phyloP scores from a whole-genome alignment of 495 filamentous ascomycete genomes.

The Hypoxylon rickii region DNA sequence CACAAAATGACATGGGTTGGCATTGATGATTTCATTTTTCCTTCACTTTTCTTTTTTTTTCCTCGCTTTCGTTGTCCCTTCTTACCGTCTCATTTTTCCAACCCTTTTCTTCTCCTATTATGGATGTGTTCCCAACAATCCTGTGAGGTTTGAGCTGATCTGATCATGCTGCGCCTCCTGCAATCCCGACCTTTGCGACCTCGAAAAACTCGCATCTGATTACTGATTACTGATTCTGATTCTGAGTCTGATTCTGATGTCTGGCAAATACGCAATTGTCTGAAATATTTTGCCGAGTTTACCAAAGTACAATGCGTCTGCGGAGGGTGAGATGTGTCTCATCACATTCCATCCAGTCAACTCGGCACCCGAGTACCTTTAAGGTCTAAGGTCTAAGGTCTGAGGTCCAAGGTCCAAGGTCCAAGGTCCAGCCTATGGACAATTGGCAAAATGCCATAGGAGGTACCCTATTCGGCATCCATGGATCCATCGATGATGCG shows the following conservation, averaged over 20 bases:
- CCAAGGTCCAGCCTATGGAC: too few relatives aligned
- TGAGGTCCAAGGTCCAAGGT: too few relatives aligned
- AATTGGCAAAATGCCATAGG: too few relatives aligned
- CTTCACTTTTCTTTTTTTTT: slow-evolving; percentile 7
- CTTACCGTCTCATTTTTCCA: not conserved
- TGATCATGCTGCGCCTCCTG: slow-evolving; percentile 18
- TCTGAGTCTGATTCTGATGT: slow-evolving; percentile 7
- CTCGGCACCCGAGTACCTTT: too few relatives aligned
- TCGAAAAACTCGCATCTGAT: too few relatives aligned
- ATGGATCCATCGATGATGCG: too few relatives aligned
- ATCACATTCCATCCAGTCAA: slow-evolving; percentile 23
- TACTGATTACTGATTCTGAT: too few relatives aligned
- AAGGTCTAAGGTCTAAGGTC: too few relatives aligned
- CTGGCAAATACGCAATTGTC: slow-evolving; percentile 14
- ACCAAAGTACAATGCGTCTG: slow-evolving; percentile 16
- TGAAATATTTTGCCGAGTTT: slow-evolving; percentile 17
- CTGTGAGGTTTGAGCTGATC: slow-evolving; percentile 13
- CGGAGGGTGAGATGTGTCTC: slow-evolving; percentile 13
- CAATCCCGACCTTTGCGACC: too few relatives aligned
- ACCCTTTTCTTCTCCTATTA: slow-evolving; percentile 4
- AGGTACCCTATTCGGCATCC: too few relatives aligned
- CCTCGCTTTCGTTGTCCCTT: slow-evolving; percentile 3
- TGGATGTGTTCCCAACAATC: slow-evolving; percentile 10
- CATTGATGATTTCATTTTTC: slow-evolving; percentile 3
- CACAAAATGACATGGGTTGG: too few relatives aligned